A percentile compares a stretch with the other conserved stretches of the same genome.
These are phyloP conservation scores for Penicillium italicum DNA, from an alignment of 2,329 filamentous ascomycete genomes.

Conservation along the genomic window DNA sequence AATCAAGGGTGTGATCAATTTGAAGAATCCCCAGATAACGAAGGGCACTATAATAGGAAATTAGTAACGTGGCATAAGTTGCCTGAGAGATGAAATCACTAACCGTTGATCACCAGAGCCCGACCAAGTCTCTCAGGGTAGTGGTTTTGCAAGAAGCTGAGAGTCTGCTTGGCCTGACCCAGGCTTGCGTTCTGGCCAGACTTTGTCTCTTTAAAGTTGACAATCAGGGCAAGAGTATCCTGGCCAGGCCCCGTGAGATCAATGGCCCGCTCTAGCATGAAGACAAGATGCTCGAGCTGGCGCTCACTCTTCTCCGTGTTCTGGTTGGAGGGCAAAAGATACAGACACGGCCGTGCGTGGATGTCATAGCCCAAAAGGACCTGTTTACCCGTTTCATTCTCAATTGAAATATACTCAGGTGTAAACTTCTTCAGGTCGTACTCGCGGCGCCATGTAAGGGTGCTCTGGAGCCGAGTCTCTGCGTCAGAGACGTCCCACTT, in stretches of 20 bases:
- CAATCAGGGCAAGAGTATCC: constrained; percentile 79
- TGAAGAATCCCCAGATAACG: constrained; percentile 92
- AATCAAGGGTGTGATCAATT: constrained; percentile 92
- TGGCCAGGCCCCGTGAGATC: constrained; percentile 84
- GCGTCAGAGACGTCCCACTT: constrained; percentile 81
- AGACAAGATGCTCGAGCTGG: constrained; percentile 91
- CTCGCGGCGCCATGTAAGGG: constrained; percentile 83
- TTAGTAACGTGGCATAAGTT: neutral
- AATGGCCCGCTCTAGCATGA: constrained; percentile 87
- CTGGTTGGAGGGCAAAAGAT: constrained; percentile 83
- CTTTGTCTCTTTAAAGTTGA: constrained; percentile 84
- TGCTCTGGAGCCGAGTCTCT: constrained; percentile 72
- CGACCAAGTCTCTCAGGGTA: constrained; percentile 89
- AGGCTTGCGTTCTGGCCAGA: constrained; percentile 73
- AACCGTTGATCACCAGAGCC: constrained; percentile 84
- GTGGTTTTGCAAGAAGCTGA: constrained; percentile 89
- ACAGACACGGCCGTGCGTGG: constrained; percentile 79
- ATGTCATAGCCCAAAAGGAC: constrained; percentile 84
- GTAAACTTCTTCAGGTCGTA: constrained; percentile 75
- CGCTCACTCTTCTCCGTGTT: constrained; percentile 84
- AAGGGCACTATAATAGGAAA: constrained; percentile 66
- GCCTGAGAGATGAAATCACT: constrained; percentile 27
- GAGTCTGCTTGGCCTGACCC: constrained; percentile 73
- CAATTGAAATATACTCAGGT: constrained; percentile 80
- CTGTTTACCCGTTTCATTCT: constrained; percentile 97